These are phyloP conservation scores for Rhizopus microsporus DNA, from an alignment of 371 early-diverging fungal species.

Conservation along the genomic window DNA sequence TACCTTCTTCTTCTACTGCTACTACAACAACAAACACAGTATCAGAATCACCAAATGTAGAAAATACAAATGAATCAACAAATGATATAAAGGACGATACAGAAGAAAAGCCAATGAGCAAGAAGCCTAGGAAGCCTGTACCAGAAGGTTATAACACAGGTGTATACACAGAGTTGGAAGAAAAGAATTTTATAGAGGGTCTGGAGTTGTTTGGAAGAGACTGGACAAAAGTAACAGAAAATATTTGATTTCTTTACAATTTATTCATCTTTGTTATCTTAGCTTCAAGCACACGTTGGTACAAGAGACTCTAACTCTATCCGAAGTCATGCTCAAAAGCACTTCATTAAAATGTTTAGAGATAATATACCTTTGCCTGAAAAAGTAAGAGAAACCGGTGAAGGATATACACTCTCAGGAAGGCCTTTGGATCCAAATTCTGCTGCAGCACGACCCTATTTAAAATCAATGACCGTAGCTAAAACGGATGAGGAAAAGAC, in stretches of 20 bases:
- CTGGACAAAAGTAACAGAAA: slow-evolving; percentile 66
- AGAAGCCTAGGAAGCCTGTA: slow-evolving; percentile 46
- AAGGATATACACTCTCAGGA: slow-evolving; percentile 88
- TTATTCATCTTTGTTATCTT: slow-evolving; percentile 7
- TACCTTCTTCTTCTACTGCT: not conserved
- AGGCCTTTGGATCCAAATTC: slow-evolving; percentile 85
- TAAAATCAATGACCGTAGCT: slow-evolving; percentile 28
- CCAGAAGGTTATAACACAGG: slow-evolving; percentile 68
- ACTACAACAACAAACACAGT: slow-evolving; percentile 2
- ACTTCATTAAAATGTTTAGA: slow-evolving; percentile 85
- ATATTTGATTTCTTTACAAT: not conserved
- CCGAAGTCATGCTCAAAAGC: slow-evolving; percentile 89
- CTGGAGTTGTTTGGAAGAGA: slow-evolving; percentile 80
- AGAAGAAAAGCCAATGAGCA: slow-evolving; percentile 6
- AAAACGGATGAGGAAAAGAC: not conserved
- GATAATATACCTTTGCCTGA: slow-evolving; percentile 78
- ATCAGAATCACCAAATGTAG: slow-evolving; percentile 3
- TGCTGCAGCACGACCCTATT: slow-evolving; percentile 82
- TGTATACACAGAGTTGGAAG: slow-evolving; percentile 78
- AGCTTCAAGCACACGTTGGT: slow-evolving; percentile 71
- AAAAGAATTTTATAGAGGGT: slow-evolving; percentile 72
- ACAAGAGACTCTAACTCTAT: slow-evolving; percentile 85
- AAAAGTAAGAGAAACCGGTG: slow-evolving; percentile 77
- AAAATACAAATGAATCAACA: slow-evolving; percentile 1
- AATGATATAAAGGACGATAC: not conserved